A percentile compares a stretch with the other conserved stretches of the same genome.
These are phyloP conservation scores for Candida dubliniensis DNA, from an alignment of 1,139 yeast genomes.

Conservation along the genomic window DNA sequence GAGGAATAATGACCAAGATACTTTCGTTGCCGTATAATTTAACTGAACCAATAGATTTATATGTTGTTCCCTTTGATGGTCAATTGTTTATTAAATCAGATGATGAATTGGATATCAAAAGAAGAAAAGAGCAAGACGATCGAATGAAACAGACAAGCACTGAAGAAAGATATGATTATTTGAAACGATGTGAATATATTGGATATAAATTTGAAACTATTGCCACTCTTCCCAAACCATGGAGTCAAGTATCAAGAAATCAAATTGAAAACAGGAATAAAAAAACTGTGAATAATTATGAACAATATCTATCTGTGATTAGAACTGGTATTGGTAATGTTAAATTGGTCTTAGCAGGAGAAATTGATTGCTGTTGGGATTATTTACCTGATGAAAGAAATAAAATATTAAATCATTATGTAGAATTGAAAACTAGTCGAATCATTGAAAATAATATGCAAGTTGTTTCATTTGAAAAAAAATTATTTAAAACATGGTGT, in stretches of 20 bases:
- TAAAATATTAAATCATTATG: constrained; percentile 67
- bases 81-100: constrained; percentile 80
- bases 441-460: constrained; percentile 53
- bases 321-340: constrained; percentile 80
- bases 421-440: constrained; percentile 77
- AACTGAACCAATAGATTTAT: constrained; percentile 60
- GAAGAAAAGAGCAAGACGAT: constrained; percentile 25
- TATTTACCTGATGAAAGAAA: constrained; percentile 55
- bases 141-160: constrained; percentile 24
- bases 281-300: constrained; percentile 63
- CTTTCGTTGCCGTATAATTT: constrained; percentile 60
- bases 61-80: constrained; percentile 70
- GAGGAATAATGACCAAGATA: constrained; percentile 77
- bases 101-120: constrained; percentile 36
- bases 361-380: constrained; percentile 88
- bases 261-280: constrained; percentile 65
- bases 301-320: constrained; percentile 77
- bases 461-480: constrained; percentile 65
- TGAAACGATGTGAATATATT: constrained; percentile 52
- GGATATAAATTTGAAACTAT: constrained; percentile 85
- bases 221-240: constrained; percentile 74
- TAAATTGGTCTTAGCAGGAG: constrained; percentile 77
- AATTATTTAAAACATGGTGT: constrained; percentile 82
- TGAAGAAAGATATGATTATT: constrained; percentile 37
- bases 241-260: constrained; percentile 65